These are phyloP conservation scores for Huntiella moniliformis DNA, from an alignment of 2,329 filamentous ascomycete genomes.

Conservation along the genomic window DNA sequence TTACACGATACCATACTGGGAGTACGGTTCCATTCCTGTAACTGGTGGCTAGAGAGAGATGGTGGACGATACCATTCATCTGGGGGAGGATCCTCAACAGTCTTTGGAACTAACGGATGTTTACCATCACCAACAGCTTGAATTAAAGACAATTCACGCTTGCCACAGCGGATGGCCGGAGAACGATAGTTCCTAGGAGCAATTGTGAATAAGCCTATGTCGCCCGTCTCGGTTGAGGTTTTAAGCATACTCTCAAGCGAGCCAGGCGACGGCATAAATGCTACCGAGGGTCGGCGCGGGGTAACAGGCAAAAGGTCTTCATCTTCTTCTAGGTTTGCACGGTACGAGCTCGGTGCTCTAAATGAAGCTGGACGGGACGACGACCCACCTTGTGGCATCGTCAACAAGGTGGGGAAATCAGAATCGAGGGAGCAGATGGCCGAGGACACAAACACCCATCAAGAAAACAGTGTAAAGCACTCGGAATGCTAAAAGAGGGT, in stretches of 20 bases:
- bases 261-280: conserved; percentile 28
- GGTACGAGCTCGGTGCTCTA: background rate
- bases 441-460: background rate
- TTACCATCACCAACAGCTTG: conserved; percentile 9
- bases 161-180: conserved; percentile 6
- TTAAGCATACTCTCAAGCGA: conserved; percentile 46
- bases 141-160: conserved; percentile 9
- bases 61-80: conserved; percentile 1
- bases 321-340: background rate
- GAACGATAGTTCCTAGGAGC: conserved; percentile 17
- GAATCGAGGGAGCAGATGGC: background rate
- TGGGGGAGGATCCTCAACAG: background rate
- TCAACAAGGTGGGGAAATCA: conserved; percentile 6
- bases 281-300: conserved; percentile 9
- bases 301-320: conserved; percentile 9
- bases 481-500: no score
- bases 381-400: background rate
- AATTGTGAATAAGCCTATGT: conserved; percentile 42
- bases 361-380: conserved; percentile 2
- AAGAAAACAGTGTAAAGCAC: background rate
- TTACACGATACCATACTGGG: no score
- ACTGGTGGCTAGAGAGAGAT: no score
- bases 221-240: conserved; percentile 46
- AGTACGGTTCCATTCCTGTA: no score
- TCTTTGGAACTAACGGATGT: conserved; percentile 4